phyloP scores from a whole-genome alignment of 2,329 filamentous ascomycete genomes.

The Lecanicillium sp. region DNA sequence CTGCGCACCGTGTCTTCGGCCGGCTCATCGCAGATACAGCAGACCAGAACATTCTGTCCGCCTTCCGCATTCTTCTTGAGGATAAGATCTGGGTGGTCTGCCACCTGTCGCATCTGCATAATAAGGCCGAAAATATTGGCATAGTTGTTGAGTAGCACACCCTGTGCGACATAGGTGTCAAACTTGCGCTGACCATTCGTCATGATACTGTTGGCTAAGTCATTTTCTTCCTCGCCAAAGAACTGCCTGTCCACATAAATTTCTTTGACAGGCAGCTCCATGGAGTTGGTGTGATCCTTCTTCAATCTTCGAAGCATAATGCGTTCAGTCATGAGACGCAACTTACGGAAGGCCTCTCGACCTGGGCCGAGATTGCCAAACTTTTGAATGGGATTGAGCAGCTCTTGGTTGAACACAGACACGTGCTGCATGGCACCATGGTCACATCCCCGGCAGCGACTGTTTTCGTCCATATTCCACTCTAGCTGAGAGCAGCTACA shows the following conservation, averaged over 20 bases:
- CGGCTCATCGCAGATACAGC: conserved; percentile 92
- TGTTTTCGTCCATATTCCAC: conserved; percentile 69
- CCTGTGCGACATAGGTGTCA: conserved; percentile 89
- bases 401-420: conserved; percentile 82
- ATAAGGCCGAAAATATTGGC: conserved; percentile 98
- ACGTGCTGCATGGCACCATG: conserved; percentile 36
- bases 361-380: conserved; percentile 56
- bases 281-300: conserved; percentile 83
- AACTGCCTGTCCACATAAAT: conserved; percentile 90
- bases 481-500: conserved; percentile 76
- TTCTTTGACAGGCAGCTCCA: conserved; percentile 95
- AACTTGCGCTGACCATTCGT: conserved; percentile 81
- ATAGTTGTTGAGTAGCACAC: conserved; percentile 93
- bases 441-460: conserved; percentile 60
- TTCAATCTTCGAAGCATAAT: conserved; percentile 97
- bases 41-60: conserved; percentile 84
- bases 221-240: conserved; percentile 91
- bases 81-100: conserved; percentile 91
- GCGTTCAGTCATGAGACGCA: conserved; percentile 80
- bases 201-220: conserved; percentile 96
- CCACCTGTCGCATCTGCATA: conserved; percentile 98
- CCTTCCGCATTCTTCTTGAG: conserved; percentile 80
- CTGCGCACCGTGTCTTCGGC: conserved; percentile 92
- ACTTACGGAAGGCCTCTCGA: conserved; percentile 65
- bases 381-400: conserved; percentile 73